A percentile compares a stretch with the other conserved stretches of the same genome.
These are phyloP conservation scores for Mycena citricolor DNA, from an alignment of 1,284 basidiomycete genomes.

Conservation along the genomic window DNA sequence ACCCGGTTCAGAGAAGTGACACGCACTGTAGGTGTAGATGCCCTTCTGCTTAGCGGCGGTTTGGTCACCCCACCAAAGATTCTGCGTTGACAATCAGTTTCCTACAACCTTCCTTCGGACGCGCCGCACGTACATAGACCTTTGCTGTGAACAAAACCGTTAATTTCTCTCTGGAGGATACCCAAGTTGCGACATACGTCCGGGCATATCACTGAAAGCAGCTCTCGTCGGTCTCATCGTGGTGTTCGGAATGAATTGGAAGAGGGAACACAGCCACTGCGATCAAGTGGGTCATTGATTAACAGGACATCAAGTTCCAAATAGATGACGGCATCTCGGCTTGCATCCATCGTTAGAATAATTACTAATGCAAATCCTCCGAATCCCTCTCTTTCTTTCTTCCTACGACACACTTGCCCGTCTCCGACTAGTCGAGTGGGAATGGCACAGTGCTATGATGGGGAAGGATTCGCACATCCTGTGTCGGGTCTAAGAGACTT, in stretches of 20 bases:
- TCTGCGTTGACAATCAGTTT: constrained; percentile 45
- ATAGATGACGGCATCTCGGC: too few species aligned
- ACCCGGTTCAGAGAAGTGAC: constrained; percentile 8
- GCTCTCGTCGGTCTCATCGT: constrained; percentile 71
- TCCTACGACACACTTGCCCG: too few species aligned
- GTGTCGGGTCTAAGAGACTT: constrained; percentile 64
- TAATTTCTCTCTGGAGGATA: constrained; percentile 13
- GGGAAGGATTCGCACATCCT: constrained; percentile 66
- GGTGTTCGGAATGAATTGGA: too few species aligned
- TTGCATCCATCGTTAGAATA: too few species aligned
- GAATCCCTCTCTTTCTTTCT: too few species aligned
- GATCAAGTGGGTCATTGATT: constrained; percentile 63
- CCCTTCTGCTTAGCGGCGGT: constrained; percentile 73
- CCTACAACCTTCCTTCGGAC: constrained; percentile 4
- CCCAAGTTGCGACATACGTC: constrained; percentile 46
- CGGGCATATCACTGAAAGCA: constrained; percentile 74
- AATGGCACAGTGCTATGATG: constrained; percentile 48
- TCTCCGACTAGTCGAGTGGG: too few species aligned
- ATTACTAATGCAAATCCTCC: too few species aligned
- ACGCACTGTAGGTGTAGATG: constrained; percentile 79
- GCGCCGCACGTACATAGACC: constrained; percentile 56
- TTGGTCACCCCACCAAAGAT: constrained; percentile 91
- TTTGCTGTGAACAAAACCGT: constrained; percentile 41
- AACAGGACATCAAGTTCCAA: too few species aligned
- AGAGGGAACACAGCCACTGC: too few species aligned